These are phyloP conservation scores for Aspergillus saccharolyticus DNA, from an alignment of 495 filamentous ascomycete species.

Conservation along the genomic window DNA sequence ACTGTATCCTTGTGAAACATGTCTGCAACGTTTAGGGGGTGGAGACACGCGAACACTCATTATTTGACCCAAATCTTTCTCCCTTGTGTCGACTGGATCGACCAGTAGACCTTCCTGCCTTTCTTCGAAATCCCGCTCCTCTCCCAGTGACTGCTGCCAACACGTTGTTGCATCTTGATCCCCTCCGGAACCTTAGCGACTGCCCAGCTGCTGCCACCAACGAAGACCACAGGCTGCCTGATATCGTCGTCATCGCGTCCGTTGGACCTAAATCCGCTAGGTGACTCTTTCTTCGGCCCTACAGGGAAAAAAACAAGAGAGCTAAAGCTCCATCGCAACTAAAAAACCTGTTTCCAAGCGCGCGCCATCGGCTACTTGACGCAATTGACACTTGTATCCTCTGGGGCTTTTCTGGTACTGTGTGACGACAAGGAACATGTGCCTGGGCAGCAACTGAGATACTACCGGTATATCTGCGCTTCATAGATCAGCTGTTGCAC, in stretches of 20 bases:
- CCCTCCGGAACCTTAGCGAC: background rate
- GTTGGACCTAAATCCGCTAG: background rate
- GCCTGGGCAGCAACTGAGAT: background rate
- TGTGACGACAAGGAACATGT: background rate
- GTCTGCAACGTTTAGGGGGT: conserved; percentile 19
- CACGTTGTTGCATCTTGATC: background rate
- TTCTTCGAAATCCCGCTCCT: background rate
- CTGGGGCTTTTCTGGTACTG: too few species aligned
- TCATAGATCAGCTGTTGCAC: background rate
- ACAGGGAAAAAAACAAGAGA: background rate
- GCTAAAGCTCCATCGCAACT: background rate
- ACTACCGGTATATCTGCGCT: background rate
- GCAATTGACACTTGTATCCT: background rate
- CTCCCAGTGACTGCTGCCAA: background rate
- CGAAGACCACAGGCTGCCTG: background rate
- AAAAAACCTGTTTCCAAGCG: background rate
- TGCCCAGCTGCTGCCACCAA: background rate
- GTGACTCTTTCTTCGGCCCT: background rate
- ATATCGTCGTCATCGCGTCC: background rate
- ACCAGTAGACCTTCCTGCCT: background rate
- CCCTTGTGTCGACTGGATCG: conserved; percentile 1
- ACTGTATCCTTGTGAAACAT: conserved; percentile 21
- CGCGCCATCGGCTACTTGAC: background rate
- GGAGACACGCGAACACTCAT: conserved; percentile 10
- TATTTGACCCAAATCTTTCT: conserved; percentile 7